Evolutionary conservation across 345 rosid species (phyloP), one percentile per base, ranked within the genome.

Genomic region (Cardamine resedifolia): DNA sequence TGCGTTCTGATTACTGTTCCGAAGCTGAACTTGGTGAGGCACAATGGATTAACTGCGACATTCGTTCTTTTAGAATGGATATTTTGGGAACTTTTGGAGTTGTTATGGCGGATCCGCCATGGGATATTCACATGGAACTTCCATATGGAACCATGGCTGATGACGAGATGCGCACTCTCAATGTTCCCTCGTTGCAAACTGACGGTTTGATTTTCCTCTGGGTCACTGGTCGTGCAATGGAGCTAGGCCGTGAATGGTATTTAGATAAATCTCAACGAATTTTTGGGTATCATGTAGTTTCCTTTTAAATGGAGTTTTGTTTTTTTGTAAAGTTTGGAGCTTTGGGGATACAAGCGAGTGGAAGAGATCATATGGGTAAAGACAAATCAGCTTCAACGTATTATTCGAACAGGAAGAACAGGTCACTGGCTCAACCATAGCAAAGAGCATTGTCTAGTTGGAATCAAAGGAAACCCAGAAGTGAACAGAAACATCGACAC

Each of bases 211-310:
- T 91, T 61, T 95, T 95, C 74, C 96, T 95, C 24, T 95, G 99
- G 99, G 99, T 95, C 58, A 95, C 99, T 60, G 99, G 99, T 41
- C 96, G 98, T 70, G 98, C 99, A 19, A 95, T 95, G 99, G 99
- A 91, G 86, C 98, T 95, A 75, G 99, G 99, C 64, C 98, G 99
- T 12, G 99, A 95, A 74, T 95, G 99, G 99, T 95, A 72, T 18
- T 47, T 77, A 0, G 0, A 20, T 7, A 30, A 15, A 10, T 16
- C 53, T 58, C 44, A 19, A 4, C 33, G 10, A 38, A 19, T 36
- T 0, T 28, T 21, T 30, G 0, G 0, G 8, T 56, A 2, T 59
- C 57, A 7, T 71, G 4, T 58, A 14, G 3, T 34, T 43, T 36
- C 21, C 31, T 3, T 15, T 0, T 14, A 10, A 10, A 41, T 26